Evolutionary conservation across 192 early-diverging fungal species (phyloP).

Genomic region (Entrophospora sp.): DNA sequence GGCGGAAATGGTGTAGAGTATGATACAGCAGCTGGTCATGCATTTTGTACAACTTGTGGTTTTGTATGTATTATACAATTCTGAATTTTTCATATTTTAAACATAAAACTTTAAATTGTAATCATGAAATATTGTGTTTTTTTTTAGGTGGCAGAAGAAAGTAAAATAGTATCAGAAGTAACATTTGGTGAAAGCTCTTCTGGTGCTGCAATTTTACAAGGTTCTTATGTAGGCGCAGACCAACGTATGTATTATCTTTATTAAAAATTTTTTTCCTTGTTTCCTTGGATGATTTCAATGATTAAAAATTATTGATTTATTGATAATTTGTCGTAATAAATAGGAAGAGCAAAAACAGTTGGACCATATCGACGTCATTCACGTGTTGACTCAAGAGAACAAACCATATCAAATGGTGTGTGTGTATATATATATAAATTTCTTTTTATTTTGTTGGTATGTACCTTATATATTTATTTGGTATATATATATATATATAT

Average conservation of each 20-base stretch:
- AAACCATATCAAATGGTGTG: constrained; percentile 50
- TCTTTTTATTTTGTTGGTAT: background rate
- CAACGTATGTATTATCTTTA: constrained; percentile 36
- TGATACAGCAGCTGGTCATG: constrained; percentile 61
- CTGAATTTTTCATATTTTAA: background rate
- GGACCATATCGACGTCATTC: constrained; percentile 38
- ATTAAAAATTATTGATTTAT: background rate
- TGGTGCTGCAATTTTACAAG: constrained; percentile 76
- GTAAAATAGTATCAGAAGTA: constrained; percentile 86
- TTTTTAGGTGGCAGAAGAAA: constrained; percentile 80
- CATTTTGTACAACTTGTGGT: constrained; percentile 58
- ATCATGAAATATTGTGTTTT: background rate
- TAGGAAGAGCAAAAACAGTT: constrained; percentile 32
- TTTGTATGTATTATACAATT: constrained; percentile 25
- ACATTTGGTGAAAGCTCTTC: constrained; percentile 78
- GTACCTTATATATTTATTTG: background rate
- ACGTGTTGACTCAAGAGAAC: constrained; percentile 58
- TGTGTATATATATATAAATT: background rate
- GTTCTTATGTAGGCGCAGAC: constrained; percentile 60
- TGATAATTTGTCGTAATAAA: background rate
- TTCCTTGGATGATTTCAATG: background rate
- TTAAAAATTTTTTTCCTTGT: too few species aligned
- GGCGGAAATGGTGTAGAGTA: constrained; percentile 56
- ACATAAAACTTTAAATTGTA: background rate
- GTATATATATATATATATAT: background rate